These are phyloP conservation scores for Lotmaria passim DNA, from an alignment of 208 protist species.

Conservation along the genomic window DNA sequence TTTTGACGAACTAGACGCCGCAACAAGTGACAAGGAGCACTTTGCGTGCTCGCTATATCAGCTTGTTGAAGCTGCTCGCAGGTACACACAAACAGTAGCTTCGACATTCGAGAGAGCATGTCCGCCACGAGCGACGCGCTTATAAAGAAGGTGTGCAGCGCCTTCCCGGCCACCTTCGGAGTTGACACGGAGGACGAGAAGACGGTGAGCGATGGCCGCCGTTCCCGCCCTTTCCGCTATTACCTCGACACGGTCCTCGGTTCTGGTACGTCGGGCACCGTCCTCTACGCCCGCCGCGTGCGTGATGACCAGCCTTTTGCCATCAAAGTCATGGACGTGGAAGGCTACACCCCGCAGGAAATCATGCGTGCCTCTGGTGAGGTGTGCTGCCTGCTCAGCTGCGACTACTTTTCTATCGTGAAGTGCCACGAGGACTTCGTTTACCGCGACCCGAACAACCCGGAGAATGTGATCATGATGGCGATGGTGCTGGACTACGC, in stretches of 20 bases:
- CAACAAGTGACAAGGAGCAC: no score
- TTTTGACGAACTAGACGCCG: no score
- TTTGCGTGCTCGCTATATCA: no score
- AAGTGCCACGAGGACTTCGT: conserved; percentile 80
- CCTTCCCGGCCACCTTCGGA: conserved; percentile 45
- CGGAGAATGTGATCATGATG: conserved; percentile 66
- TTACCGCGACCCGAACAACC: conserved; percentile 53
- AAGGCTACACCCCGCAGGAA: conserved; percentile 73
- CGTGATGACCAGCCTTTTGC: conserved; percentile 62
- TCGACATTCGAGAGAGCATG: conserved; percentile 9
- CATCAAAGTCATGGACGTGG: conserved; percentile 75
- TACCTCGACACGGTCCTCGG: conserved; percentile 68
- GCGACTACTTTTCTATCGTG: conserved; percentile 83
- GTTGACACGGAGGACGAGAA: conserved; percentile 30
- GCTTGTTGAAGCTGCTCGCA: no score
- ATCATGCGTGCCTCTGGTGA: conserved; percentile 68
- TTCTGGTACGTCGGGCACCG: conserved; percentile 62
- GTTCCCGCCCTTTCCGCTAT: conserved; percentile 42
- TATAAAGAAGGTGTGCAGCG: conserved; percentile 42
- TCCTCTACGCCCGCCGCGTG: conserved; percentile 59
- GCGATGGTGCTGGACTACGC: conserved; percentile 87
- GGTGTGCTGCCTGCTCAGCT: conserved; percentile 73
- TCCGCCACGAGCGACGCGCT: conserved; percentile 37
- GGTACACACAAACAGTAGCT: no score
- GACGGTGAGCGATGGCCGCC: not conserved